A percentile compares a stretch with the other conserved stretches of the same genome.
Evolutionary conservation across 768 basidiomycete genomes (phyloP).

Genomic region (Dioszegia aurantiaca): DNA sequence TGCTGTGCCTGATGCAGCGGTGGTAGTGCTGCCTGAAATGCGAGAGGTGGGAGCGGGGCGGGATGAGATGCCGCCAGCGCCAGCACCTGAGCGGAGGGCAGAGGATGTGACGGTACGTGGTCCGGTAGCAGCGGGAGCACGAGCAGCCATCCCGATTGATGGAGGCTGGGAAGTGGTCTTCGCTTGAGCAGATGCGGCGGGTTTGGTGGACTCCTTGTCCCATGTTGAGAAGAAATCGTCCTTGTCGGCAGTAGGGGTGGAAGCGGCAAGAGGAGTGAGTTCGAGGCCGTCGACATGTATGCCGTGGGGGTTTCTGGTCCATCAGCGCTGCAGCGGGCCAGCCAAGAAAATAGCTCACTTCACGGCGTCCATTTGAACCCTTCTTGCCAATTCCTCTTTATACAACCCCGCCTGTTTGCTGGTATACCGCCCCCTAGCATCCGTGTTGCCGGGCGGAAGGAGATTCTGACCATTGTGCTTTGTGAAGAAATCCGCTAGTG

Average conservation of each 20-base stretch:
- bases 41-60: slow-evolving; percentile 52
- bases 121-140: slow-evolving; percentile 35
- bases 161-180: slow-evolving; percentile 49
- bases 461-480: slow-evolving; percentile 76
- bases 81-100: slow-evolving; percentile 42
- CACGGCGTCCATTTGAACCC: slow-evolving; percentile 70
- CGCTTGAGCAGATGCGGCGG: slow-evolving; percentile 54
- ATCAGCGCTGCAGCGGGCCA: neutral
- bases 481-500: slow-evolving; percentile 81
- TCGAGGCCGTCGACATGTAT: slow-evolving; percentile 79
- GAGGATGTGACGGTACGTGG: slow-evolving; percentile 55
- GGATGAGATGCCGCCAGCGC: slow-evolving; percentile 50
- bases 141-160: slow-evolving; percentile 55
- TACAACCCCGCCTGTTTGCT: slow-evolving; percentile 79
- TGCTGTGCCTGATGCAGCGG: slow-evolving; percentile 52
- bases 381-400: slow-evolving; percentile 80
- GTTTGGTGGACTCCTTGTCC: slow-evolving; percentile 70
- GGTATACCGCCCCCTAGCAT: slow-evolving; percentile 86
- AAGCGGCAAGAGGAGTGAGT: slow-evolving; percentile 40
- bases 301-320: slow-evolving; percentile 67
- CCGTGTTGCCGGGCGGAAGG: slow-evolving; percentile 61
- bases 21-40: slow-evolving; percentile 43
- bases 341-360: slow-evolving; percentile 54
- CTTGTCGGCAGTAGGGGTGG: slow-evolving; percentile 46
- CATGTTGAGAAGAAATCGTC: slow-evolving; percentile 97